These are phyloP conservation scores for Acrasis kona DNA, from an alignment of 78 protist species.

Conservation along the genomic window DNA sequence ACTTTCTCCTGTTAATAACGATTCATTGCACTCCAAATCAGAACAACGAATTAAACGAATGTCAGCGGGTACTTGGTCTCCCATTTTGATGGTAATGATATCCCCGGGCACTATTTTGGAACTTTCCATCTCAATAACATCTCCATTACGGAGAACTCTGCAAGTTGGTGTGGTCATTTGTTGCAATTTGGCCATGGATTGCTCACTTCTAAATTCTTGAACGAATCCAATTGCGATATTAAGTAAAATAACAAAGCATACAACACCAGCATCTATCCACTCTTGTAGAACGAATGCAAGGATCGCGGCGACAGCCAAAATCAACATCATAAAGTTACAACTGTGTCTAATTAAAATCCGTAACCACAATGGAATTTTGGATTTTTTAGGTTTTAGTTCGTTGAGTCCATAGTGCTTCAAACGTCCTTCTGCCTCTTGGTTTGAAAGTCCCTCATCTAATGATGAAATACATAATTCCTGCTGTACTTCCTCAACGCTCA, in stretches of 20 bases:
- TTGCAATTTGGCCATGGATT: constrained; percentile 48
- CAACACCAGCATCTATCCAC: constrained; percentile 20
- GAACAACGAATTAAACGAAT: too few relatives aligned
- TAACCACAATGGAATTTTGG: too few relatives aligned
- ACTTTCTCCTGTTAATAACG: too few relatives aligned
- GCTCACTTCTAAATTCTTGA: constrained; percentile 58
- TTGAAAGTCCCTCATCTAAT: too few relatives aligned
- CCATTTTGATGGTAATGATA: constrained; percentile 4
- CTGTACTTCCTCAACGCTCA: too few relatives aligned
- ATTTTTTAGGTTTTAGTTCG: too few relatives aligned
- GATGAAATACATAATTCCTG: too few relatives aligned
- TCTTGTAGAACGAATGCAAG: background rate
- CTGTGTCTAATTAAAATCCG: background rate
- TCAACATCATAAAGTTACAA: background rate
- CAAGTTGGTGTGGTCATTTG: constrained; percentile 6
- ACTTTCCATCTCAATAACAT: too few relatives aligned
- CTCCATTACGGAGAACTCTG: constrained; percentile 18
- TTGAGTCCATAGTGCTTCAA: too few relatives aligned
- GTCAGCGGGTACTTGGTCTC: constrained; percentile 50
- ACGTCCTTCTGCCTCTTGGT: too few relatives aligned
- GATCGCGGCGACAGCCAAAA: background rate
- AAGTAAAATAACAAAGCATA: constrained; percentile 44
- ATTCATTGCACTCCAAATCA: too few relatives aligned
- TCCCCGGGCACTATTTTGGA: constrained; percentile 24
- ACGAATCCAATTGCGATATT: constrained; percentile 59